phyloP scores from a whole-genome alignment of 2,329 filamentous ascomycete species.

The Didymella segeticola region DNA sequence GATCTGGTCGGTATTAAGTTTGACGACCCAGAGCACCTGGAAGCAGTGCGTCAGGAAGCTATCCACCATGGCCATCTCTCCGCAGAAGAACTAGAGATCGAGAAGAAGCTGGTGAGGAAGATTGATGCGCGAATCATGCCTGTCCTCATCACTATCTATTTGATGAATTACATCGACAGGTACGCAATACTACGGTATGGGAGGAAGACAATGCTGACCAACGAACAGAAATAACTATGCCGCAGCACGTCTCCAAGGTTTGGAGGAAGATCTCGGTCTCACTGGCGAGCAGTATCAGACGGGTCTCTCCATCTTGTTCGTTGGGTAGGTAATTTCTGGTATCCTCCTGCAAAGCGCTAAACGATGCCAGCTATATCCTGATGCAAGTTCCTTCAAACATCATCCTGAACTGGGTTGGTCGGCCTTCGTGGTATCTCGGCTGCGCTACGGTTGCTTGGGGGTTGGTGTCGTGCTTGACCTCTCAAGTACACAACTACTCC shows the following conservation, averaged over 20 bases:
- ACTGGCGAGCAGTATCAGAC: conserved; percentile 28
- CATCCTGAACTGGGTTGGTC: conserved; percentile 59
- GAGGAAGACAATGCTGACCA: neutral
- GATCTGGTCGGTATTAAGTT: neutral
- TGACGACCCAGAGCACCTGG: conserved; percentile 22
- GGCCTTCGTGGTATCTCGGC: conserved; percentile 62
- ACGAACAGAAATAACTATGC: conserved; percentile 36
- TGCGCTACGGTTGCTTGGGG: conserved; percentile 55
- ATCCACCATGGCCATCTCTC: conserved; percentile 26
- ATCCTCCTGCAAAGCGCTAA: neutral
- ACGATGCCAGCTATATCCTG: conserved; percentile 57
- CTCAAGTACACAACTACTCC: conserved; percentile 53
- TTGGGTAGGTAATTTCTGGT: conserved; percentile 54
- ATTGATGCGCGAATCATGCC: conserved; percentile 40
- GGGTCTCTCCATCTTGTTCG: conserved; percentile 60
- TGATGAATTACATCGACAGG: conserved; percentile 40
- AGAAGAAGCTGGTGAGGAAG: conserved; percentile 39
- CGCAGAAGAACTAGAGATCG: conserved; percentile 33
- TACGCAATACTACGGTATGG: neutral
- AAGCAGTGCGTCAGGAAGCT: conserved; percentile 17
- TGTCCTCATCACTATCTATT: conserved; percentile 37
- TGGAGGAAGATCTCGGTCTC: conserved; percentile 30
- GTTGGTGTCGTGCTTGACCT: conserved; percentile 54
- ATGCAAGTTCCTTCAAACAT: conserved; percentile 70
- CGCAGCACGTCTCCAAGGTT: conserved; percentile 33